phyloP scores from a whole-genome alignment of 2,329 filamentous ascomycete species.

The Phialophora verrucosa region DNA sequence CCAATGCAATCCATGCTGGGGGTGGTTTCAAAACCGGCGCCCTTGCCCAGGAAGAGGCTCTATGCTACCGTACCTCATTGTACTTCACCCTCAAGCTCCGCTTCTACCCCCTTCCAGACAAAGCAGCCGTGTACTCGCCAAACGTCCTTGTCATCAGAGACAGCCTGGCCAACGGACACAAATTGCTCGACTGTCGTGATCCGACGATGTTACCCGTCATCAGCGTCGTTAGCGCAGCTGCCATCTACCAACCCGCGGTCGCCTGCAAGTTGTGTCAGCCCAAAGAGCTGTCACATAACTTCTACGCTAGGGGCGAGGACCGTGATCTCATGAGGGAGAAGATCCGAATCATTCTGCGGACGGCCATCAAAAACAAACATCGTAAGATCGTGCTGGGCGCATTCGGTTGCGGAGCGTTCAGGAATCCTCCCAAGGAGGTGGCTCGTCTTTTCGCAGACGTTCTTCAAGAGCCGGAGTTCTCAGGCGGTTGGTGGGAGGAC shows the following conservation, averaged over 20 bases:
- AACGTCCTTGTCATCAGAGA: constrained; percentile 64
- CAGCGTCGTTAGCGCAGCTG: constrained; percentile 67
- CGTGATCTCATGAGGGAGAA: constrained; percentile 65
- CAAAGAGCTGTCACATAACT: constrained; percentile 10
- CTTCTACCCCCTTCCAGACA: constrained; percentile 61
- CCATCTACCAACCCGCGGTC: constrained; percentile 52
- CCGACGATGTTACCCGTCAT: constrained; percentile 56
- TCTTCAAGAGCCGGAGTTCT: constrained; percentile 65
- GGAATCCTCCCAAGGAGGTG: constrained; percentile 67
- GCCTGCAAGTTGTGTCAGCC: constrained; percentile 7
- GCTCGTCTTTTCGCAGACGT: constrained; percentile 68
- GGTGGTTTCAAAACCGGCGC: constrained; percentile 68
- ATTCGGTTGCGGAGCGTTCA: constrained; percentile 71
- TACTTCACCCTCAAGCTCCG: constrained; percentile 46
- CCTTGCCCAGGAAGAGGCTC: constrained; percentile 70
- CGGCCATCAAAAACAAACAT: constrained; percentile 64
- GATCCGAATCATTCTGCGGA: constrained; percentile 65
- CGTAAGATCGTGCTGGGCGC: constrained; percentile 69
- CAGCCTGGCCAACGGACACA: constrained; percentile 55
- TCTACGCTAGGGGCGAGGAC: constrained; percentile 53
- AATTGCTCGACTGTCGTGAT: constrained; percentile 50
- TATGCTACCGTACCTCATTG: constrained; percentile 66
- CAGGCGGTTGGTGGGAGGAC: constrained; percentile 68
- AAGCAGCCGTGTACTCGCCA: constrained; percentile 64
- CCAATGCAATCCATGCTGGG: constrained; percentile 63